These are phyloP conservation scores for Dinochytrium kinnereticum DNA, from an alignment of 371 early-diverging fungal species.

Conservation along the genomic window DNA sequence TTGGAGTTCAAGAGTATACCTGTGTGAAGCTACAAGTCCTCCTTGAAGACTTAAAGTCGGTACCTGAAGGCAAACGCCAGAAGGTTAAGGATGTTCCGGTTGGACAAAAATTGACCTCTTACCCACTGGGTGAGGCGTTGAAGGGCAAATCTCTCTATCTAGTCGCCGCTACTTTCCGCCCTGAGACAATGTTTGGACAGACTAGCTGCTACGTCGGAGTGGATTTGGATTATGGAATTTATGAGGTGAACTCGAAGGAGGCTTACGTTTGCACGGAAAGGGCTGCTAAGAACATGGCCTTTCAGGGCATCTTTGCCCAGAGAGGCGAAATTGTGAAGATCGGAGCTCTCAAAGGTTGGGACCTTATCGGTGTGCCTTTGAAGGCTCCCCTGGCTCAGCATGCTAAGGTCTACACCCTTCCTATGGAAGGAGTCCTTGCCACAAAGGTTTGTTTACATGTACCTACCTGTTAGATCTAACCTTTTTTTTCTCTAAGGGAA, in stretches of 20 bases:
- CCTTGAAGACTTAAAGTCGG: conserved; percentile 51
- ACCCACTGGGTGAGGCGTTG: conserved; percentile 64
- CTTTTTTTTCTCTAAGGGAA: conserved; percentile 76
- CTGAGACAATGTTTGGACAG: conserved; percentile 99
- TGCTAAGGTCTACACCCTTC: conserved; percentile 87
- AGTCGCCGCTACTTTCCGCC: conserved; percentile 97
- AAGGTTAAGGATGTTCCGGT: conserved; percentile 52
- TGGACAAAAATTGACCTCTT: conserved; percentile 60
- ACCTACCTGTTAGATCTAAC: neutral
- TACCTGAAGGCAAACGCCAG: conserved; percentile 37
- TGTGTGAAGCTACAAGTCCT: conserved; percentile 88
- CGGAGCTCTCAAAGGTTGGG: conserved; percentile 77
- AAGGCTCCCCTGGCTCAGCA: conserved; percentile 86
- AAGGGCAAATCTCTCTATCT: conserved; percentile 74
- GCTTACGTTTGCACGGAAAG: conserved; percentile 91
- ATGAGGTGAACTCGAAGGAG: conserved; percentile 75
- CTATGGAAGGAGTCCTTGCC: conserved; percentile 94
- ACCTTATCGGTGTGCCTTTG: conserved; percentile 89
- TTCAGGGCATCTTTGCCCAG: conserved; percentile 78
- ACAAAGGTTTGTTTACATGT: conserved; percentile 65
- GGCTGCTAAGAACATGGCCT: conserved; percentile 96
- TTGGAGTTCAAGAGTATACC: conserved; percentile 97
- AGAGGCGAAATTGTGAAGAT: conserved; percentile 74
- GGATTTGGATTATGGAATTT: conserved; percentile 90
- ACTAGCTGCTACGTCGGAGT: conserved; percentile 97